These are phyloP conservation scores for Solanum ossicruentum DNA, from an alignment of 257 asterid genomes.

Conservation along the genomic window DNA sequence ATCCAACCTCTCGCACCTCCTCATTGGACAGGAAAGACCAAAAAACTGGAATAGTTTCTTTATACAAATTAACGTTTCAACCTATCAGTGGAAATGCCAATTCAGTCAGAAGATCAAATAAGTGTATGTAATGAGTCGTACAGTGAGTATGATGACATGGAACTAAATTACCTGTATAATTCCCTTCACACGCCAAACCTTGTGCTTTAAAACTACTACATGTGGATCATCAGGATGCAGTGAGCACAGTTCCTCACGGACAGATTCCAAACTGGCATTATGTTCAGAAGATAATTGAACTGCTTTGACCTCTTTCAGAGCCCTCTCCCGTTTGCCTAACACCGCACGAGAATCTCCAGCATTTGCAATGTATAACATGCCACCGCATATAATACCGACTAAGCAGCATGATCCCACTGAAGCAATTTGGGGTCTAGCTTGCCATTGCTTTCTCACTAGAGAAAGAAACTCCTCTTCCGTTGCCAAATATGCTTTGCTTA, in stretches of 20 bases:
- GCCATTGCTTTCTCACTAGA: constrained; percentile 58
- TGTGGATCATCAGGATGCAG: constrained; percentile 74
- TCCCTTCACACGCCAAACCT: constrained; percentile 89
- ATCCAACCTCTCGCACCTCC: neutral
- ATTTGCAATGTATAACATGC: constrained; percentile 53
- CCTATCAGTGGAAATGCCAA: neutral
- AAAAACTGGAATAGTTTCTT: neutral
- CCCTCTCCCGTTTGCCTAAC: constrained; percentile 37
- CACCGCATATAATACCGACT: constrained; percentile 59
- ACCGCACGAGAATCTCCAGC: constrained; percentile 84
- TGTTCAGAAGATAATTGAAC: constrained; percentile 68
- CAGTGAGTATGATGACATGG: neutral
- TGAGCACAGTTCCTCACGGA: constrained; percentile 49
- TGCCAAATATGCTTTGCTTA: constrained; percentile 53
- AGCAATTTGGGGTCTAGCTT: constrained; percentile 50
- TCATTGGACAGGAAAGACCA: neutral
- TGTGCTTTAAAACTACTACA: constrained; percentile 67
- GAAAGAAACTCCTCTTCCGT: constrained; percentile 75
- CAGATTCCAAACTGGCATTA: constrained; percentile 54
- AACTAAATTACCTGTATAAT: constrained; percentile 54
- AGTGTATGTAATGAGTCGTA: neutral
- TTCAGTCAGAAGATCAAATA: neutral
- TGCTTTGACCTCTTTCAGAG: constrained; percentile 43
- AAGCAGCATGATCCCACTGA: constrained; percentile 85
- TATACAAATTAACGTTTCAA: neutral